Base-by-base conservation (phyloP, 2,329 filamentous ascomycete genomes). In the Colletotrichum higginsianum region DNA sequence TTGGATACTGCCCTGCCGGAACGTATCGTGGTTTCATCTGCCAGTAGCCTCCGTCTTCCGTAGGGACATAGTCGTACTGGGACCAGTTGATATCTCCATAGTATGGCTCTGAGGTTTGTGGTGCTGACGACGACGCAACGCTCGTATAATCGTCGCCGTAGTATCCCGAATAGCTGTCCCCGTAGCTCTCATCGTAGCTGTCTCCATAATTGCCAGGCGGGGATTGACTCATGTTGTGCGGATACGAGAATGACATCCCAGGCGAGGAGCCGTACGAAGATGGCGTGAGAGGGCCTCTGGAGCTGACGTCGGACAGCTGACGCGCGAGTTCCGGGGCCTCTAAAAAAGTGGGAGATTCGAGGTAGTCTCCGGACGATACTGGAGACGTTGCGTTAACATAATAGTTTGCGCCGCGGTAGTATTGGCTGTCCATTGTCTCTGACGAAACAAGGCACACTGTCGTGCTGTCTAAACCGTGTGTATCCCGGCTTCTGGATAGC, bases 1-100 rank as follows among this genome's bases (percentile, higher is more conserved):
- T 55, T 16, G 61, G 70, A 55, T 58, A 56, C 52, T 68, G 61
- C n/a, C 66, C 71, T 50, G 63, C 57, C 50, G 71, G 64, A 52
- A 70, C 71, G 46, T 68, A 74, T 38, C 71, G 63, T 8, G 71
- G 67, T 61, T 71, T 66, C 61, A 74, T 66, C 26, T 69, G 57
- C 73, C 73, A 74, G 62, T 67, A 74, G 23, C 73, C 73, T 40
- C 73, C 70, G n/a, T 74, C 73, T 16, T 74, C 73, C 16, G 71
- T 66, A 30, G 66, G 53, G 26, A 73, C 62, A 46, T 73, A 74
- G 58, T 67, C 61, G 26, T 73, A 74, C 21, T 73, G 64, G 8
- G 61, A 67, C 73, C 73, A 74, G 61, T 74, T 63, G 9, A 73
- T 63, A 42, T 66, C 46, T 44, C 65, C 69, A 21, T 63, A 63